Evolutionary conservation across 495 filamentous ascomycete species (phyloP).

Genomic region (Choiromyces venosus): DNA sequence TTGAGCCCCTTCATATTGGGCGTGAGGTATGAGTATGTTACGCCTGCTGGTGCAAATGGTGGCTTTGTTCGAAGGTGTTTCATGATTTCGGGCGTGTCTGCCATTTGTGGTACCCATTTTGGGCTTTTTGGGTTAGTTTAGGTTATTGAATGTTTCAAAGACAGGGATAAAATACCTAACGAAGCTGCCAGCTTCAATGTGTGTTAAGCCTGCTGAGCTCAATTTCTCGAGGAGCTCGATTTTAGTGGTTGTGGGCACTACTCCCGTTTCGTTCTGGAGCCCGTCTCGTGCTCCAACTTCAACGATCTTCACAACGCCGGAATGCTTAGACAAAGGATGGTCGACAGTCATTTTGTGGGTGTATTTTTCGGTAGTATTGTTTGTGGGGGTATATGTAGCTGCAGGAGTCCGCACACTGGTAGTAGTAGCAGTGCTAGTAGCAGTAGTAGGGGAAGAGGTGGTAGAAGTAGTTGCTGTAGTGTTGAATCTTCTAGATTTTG

Average conservation of each 20-base stretch:
- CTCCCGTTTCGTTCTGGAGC: conserved; percentile 88
- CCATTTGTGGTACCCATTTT: conserved; percentile 99
- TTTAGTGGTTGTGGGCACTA: conserved; percentile 74
- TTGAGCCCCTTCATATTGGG: conserved; percentile 81
- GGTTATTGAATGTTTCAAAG: not conserved
- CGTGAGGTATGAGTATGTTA: conserved; percentile 89
- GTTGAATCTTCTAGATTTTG: not conserved
- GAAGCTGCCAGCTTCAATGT: conserved; percentile 93
- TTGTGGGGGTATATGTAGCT: conserved; percentile 4
- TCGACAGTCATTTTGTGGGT: conserved; percentile 21
- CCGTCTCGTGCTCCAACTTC: conserved; percentile 95
- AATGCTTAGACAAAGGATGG: conserved; percentile 19
- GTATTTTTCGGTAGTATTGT: conserved; percentile 11
- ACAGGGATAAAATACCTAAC: conserved; percentile 48
- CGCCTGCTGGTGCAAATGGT: conserved; percentile 55
- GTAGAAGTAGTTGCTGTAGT: not conserved
- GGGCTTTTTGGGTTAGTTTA: conserved; percentile 48
- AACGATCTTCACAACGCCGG: conserved; percentile 52
- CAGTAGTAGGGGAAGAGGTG: not conserved
- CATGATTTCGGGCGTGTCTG: conserved; percentile 77
- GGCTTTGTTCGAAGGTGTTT: conserved; percentile 46
- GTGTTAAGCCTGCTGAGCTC: conserved; percentile 74
- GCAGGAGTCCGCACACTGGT: conserved; percentile 10
- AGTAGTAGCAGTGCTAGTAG: conserved; percentile 5
- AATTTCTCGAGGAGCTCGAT: conserved; percentile 74